These are phyloP conservation scores for Blastobotrys proliferans DNA, from an alignment of 1,139 yeast genomes.

Conservation along the genomic window DNA sequence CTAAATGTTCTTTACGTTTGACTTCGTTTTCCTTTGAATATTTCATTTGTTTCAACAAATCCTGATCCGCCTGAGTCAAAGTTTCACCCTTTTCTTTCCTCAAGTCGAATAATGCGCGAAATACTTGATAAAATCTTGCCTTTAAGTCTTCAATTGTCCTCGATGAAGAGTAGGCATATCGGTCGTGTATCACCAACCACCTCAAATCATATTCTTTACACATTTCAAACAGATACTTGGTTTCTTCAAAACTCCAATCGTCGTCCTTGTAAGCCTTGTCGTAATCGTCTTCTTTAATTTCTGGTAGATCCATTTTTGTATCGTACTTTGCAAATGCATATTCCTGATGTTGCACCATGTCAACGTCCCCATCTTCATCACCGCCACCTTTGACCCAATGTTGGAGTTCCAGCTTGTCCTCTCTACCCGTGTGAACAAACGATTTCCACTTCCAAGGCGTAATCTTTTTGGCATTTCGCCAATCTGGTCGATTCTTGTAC, in stretches of 20 bases:
- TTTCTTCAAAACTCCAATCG: slow-evolving; percentile 74
- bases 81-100: slow-evolving; percentile 43
- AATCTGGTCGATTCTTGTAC: slow-evolving; percentile 62
- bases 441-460: slow-evolving; percentile 76
- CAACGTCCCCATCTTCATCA: slow-evolving; percentile 36
- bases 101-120: slow-evolving; percentile 43
- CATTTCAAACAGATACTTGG: slow-evolving; percentile 66
- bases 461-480: slow-evolving; percentile 48
- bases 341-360: slow-evolving; percentile 3
- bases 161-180: slow-evolving; percentile 45
- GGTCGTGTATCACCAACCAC: slow-evolving; percentile 81
- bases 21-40: slow-evolving; percentile 67
- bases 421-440: slow-evolving; percentile 55
- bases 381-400: slow-evolving; percentile 89
- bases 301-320: slow-evolving; percentile 65
- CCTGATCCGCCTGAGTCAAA: slow-evolving; percentile 35
- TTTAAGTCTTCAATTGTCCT: slow-evolving; percentile 73
- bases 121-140: slow-evolving; percentile 67
- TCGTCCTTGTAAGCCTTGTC: slow-evolving; percentile 36
- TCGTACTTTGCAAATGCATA: slow-evolving; percentile 76
- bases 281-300: slow-evolving; percentile 64
- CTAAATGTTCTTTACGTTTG: slow-evolving; percentile 76
- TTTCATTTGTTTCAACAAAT: slow-evolving; percentile 40
- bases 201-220: slow-evolving; percentile 74
- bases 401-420: slow-evolving; percentile 47